These are phyloP conservation scores for Tranzscheliella williamsii DNA, from an alignment of 1,284 basidiomycete genomes.

Conservation along the genomic window DNA sequence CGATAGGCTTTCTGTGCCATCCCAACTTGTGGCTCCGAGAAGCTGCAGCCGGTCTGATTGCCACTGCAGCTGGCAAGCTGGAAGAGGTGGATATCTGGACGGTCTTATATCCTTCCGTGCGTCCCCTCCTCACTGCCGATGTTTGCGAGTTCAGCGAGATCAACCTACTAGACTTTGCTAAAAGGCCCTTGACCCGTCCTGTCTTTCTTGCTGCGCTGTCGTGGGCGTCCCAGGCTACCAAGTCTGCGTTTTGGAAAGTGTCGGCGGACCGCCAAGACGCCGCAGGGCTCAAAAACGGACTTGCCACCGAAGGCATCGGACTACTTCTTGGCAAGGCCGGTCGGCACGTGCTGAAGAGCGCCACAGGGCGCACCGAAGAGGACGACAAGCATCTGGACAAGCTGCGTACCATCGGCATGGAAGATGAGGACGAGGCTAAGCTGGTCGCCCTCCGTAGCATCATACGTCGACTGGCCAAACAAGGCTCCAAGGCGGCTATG, in stretches of 20 bases:
- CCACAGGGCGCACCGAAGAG: slow-evolving; percentile 63
- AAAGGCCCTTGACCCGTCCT: slow-evolving; percentile 71
- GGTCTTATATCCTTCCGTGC: slow-evolving; percentile 86
- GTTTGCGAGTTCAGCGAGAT: slow-evolving; percentile 76
- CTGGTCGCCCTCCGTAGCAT: slow-evolving; percentile 83
- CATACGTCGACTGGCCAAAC: slow-evolving; percentile 64
- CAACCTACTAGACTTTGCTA: slow-evolving; percentile 74
- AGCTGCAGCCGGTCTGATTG: slow-evolving; percentile 82
- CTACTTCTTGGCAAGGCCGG: slow-evolving; percentile 38
- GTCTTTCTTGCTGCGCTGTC: slow-evolving; percentile 82
- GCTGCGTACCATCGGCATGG: slow-evolving; percentile 81
- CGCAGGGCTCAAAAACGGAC: slow-evolving; percentile 38
- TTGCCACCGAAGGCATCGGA: slow-evolving; percentile 42
- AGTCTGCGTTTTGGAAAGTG: slow-evolving; percentile 49
- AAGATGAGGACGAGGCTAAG: slow-evolving; percentile 75
- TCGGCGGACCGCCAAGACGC: slow-evolving; percentile 13
- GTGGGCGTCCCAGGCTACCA: slow-evolving; percentile 73
- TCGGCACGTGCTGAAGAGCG: slow-evolving; percentile 13
- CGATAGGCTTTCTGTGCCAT: slow-evolving; percentile 87
- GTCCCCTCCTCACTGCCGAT: slow-evolving; percentile 83
- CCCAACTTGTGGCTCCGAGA: slow-evolving; percentile 98
- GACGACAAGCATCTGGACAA: slow-evolving; percentile 75
- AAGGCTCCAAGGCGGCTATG: slow-evolving; percentile 24
- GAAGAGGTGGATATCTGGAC: slow-evolving; percentile 80
- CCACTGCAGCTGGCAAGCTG: slow-evolving; percentile 77